Percentiles rank a stretch among this genome's conserved stretches.
Evolutionary conservation across 768 basidiomycete genomes (phyloP).

Genomic region (Termitomyces sp.): DNA sequence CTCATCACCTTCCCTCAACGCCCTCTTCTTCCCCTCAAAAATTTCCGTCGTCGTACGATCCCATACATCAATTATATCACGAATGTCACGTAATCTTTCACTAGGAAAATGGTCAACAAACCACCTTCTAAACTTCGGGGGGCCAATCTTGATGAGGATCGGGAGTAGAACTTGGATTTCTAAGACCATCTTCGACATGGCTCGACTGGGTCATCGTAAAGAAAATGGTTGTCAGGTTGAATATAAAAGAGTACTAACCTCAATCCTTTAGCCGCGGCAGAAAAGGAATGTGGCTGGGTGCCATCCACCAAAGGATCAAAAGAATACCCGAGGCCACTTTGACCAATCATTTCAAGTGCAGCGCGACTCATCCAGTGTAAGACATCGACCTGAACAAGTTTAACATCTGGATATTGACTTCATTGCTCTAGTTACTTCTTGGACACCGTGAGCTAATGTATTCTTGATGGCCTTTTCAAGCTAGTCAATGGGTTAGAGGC

Average conservation of each 20-base stretch:
- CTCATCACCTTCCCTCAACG: no score
- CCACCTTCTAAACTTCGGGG: no score
- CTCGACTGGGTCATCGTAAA: background rate
- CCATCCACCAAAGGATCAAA: no score
- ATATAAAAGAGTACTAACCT: conserved; percentile 7
- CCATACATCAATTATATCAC: conserved; percentile 9
- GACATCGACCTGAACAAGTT: conserved; percentile 10
- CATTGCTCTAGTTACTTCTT: conserved; percentile 10
- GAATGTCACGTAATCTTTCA: background rate
- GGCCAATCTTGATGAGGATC: no score
- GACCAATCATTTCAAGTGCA: no score
- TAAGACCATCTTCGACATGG: background rate
- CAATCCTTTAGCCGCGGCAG: conserved; percentile 1
- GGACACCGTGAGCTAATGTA: background rate
- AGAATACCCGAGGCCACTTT: no score
- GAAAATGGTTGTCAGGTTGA: no score
- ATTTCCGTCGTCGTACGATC: conserved; percentile 2
- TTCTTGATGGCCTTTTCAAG: conserved; percentile 1
- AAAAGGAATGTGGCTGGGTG: conserved; percentile 1
- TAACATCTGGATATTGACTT: no score
- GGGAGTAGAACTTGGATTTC: conserved; percentile 1
- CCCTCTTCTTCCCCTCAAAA: no score
- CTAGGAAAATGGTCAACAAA: conserved; percentile 6
- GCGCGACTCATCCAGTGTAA: no score
- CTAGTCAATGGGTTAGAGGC: background rate